Evolutionary conservation across 2,329 filamentous ascomycete species (phyloP), one percentile per base, ranked within the genome.

Genomic region (Claviceps spartinae): DNA sequence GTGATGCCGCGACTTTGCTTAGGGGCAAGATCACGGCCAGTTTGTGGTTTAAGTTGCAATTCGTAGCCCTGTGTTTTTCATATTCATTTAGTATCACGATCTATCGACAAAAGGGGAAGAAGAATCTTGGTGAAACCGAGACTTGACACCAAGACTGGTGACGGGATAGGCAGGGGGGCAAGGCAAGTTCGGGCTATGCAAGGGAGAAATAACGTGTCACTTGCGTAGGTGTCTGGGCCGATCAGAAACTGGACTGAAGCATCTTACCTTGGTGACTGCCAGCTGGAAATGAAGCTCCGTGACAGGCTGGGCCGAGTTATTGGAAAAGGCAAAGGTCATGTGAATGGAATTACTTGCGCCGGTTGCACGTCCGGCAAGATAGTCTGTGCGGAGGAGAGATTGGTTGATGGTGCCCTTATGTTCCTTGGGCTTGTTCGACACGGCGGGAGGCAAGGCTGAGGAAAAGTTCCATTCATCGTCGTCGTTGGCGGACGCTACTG

Each of bases 381-480:
- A 83, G 41, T 86, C 78, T 54, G 95, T 83, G 54, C 80, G 79
- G 47, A 97, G 71, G 44, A 72, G 75, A 2, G 82, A 83, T 61
- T 86, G 82, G 61, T 81, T 82, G 44, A 96, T 79, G 3, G 75
- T 76, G 20, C 85, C 71, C 47, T 79, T 79, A 57, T 87, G 79
- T 49, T 80, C 76, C 50, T 69, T 74, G 1, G 83, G 81, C 37
- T 80, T 75, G 54, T 68, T 61, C 18, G 73, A 62, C 50, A 71
- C 62, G 55, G 79, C 74, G 2, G 74, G 67, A 30, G 91, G 91
- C 14, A 96, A 74, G 0, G 91, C 84, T 0, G 91, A 97, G 3
- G 87, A 82, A 65, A 97, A 97, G 24, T 82, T 86, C 90, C 91
- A 97, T 62, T 97, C 91, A 57, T 97, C 91, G 49, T 96, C 91